Base-by-base conservation (phyloP, 768 basidiomycete genomes). In the Chalciporus chontae region DNA sequence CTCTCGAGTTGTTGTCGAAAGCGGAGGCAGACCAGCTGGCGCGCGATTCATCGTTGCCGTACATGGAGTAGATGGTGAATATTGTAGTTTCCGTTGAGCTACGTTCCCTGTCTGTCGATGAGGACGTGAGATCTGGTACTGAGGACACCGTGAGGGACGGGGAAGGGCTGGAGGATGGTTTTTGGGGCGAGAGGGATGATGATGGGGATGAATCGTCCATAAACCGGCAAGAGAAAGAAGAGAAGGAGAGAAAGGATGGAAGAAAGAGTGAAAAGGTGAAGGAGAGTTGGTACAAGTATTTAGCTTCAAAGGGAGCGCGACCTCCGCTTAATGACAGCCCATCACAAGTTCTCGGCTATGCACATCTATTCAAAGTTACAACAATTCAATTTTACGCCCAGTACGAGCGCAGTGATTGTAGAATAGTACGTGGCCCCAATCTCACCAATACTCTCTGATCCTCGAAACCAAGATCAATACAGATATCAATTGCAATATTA, bases 1-100 rank as follows among this genome's bases (percentile, higher is more conserved):
- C 73, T 47, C 73, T 72, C 39, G 70, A 61, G 29, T 59, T 67
- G 41, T 63, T 70, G 53, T 70, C 71, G 51, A 70, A 65, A 53
- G 70, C 62, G 50, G 71, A 60, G 58, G 68, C 61, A 63, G 71
- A 61, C 77, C 78, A 83, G 71, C 77, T 77, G 45, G 72, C 66
- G 45, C 70, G 69, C 57, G 64, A 53, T 48, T 64, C 61, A 50
- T 83, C 79, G 64, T 84, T 83, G 46, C 81, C 81, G 65, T 92
- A 92, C 89, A 90, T 90, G 43, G 86, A 89, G 66, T 90, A 92
- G 49, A 92, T 91, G 46, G 86, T 83, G 63, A 85, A 81, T 62
- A 91, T 87, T 11, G 87, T 81, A 43, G 85, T 81, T 59, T 88
- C 87, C 11, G 85, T 81, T 0, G 85, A 83, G 48, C 71, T 73